Percentiles rank a stretch among this genome's conserved stretches.
Conservation (phyloP, 1,284 basidiomycete species). For the Naganishia sp. region DNA sequence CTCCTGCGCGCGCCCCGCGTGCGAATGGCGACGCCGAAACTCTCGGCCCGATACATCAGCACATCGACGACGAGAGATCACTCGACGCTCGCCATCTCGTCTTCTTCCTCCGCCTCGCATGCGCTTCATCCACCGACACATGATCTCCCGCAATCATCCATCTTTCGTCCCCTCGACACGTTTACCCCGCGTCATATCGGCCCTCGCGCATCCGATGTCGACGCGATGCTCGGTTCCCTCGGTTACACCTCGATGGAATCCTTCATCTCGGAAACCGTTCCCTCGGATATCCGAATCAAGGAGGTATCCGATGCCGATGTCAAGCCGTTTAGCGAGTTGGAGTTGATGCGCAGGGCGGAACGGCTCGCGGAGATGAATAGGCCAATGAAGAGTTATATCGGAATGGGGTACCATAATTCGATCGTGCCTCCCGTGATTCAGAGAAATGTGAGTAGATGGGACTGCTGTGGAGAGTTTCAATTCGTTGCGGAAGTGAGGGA, state of each 20-base stretch:
- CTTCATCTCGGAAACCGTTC: constrained; percentile 79
- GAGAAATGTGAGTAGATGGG: constrained; percentile 68
- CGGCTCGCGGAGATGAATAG: constrained; percentile 77
- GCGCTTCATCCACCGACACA: constrained; percentile 40
- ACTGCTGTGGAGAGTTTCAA: not conserved
- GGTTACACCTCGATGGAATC: constrained; percentile 84
- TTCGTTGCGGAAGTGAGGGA: no score
- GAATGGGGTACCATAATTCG: constrained; percentile 96
- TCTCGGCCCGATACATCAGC: constrained; percentile 1
- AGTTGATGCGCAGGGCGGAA: constrained; percentile 75
- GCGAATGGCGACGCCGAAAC: constrained; percentile 5
- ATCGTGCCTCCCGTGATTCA: constrained; percentile 91
- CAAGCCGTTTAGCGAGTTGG: constrained; percentile 77
- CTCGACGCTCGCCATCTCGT: constrained; percentile 51
- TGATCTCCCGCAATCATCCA: constrained; percentile 42
- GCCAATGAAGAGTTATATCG: constrained; percentile 87
- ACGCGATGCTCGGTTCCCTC: constrained; percentile 73
- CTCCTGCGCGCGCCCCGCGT: constrained; percentile 17
- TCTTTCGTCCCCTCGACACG: constrained; percentile 78
- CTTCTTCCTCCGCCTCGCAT: constrained; percentile 45
- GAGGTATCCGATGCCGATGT: constrained; percentile 69
- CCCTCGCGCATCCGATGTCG: constrained; percentile 72
- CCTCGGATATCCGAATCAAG: constrained; percentile 72
- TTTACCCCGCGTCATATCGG: constrained; percentile 88
- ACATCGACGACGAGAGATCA: not conserved